Conservation (phyloP, 371 early-diverging fungal genomes). For the Mortierella sp. region DNA sequence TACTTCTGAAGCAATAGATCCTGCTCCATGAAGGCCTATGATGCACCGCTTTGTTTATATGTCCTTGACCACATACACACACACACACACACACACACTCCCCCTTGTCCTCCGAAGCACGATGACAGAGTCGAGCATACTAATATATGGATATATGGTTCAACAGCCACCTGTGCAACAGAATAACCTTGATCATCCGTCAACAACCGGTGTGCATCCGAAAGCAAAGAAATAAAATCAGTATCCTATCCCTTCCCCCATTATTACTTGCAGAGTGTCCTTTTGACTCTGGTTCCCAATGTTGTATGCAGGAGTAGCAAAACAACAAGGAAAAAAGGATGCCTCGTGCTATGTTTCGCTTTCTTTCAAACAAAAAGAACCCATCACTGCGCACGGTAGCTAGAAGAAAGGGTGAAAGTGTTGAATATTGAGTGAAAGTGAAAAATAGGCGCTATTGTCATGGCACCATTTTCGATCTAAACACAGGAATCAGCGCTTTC, state of each 20-base stretch:
- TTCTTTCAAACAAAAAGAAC: not conserved
- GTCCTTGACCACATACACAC: not conserved
- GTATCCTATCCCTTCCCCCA: not conserved
- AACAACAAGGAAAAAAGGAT: not conserved
- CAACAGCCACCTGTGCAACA: too few relatives aligned
- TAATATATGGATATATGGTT: too few relatives aligned
- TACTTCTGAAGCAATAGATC: not conserved
- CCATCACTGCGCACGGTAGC: not conserved
- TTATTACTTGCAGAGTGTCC: not conserved
- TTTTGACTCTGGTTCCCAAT: not conserved
- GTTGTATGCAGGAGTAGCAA: slow-evolving; percentile 1
- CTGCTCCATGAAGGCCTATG: not conserved
- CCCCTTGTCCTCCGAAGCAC: not conserved
- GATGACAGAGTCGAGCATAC: not conserved
- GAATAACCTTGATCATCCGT: not conserved
- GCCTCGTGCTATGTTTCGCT: not conserved
- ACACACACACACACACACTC: not conserved
- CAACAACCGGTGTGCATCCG: not conserved
- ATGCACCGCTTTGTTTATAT: not conserved
- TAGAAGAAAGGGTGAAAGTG: not conserved
- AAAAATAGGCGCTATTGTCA: not conserved
- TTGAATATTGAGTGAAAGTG: not conserved
- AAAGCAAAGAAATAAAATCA: not conserved
- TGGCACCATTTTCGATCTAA: slow-evolving; percentile 2
- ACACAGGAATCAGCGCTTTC: not conserved